phyloP scores from a whole-genome alignment of 2,329 filamentous ascomycete genomes.

The Ceratocystis ficicola region DNA sequence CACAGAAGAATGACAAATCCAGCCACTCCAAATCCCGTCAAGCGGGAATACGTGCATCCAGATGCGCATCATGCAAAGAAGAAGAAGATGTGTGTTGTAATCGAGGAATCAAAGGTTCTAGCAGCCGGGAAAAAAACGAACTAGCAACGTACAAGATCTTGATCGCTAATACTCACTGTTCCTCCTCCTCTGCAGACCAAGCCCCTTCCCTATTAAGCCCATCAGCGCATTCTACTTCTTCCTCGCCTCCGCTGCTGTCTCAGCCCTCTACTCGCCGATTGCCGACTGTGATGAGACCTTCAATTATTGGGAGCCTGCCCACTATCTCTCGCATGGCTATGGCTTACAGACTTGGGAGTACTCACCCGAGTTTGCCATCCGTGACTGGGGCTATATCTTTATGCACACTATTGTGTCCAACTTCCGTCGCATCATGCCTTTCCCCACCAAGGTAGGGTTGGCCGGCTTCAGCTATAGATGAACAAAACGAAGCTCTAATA shows the following conservation, averaged over 20 bases:
- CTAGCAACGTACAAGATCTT: not conserved
- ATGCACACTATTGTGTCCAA: slow-evolving; percentile 65
- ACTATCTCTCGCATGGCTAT: slow-evolving; percentile 86
- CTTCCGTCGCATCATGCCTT: slow-evolving; percentile 50
- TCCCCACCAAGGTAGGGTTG: slow-evolving; percentile 43
- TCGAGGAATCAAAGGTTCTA: too few species aligned
- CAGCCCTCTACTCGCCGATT: slow-evolving; percentile 76
- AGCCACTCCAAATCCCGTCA: slow-evolving; percentile 26
- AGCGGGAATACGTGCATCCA: slow-evolving; percentile 37
- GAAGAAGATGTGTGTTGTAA: slow-evolving; percentile 35
- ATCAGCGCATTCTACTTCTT: slow-evolving; percentile 73
- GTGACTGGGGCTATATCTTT: slow-evolving; percentile 83
- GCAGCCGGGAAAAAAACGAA: too few species aligned
- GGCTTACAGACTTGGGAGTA: slow-evolving; percentile 98
- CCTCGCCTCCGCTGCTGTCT: slow-evolving; percentile 57
- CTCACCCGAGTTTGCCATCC: slow-evolving; percentile 84
- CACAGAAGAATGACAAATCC: slow-evolving; percentile 11
- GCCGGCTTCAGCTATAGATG: not conserved
- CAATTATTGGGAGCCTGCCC: slow-evolving; percentile 97
- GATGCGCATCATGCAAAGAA: slow-evolving; percentile 37
- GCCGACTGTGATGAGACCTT: slow-evolving; percentile 98
- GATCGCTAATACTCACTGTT: not conserved
- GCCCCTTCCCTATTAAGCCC: slow-evolving; percentile 45
- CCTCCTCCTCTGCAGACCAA: slow-evolving; percentile 4
- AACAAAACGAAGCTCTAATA: not conserved